phyloP scores from a whole-genome alignment of 2,329 filamentous ascomycete genomes.

The Fusarium papillatum region DNA sequence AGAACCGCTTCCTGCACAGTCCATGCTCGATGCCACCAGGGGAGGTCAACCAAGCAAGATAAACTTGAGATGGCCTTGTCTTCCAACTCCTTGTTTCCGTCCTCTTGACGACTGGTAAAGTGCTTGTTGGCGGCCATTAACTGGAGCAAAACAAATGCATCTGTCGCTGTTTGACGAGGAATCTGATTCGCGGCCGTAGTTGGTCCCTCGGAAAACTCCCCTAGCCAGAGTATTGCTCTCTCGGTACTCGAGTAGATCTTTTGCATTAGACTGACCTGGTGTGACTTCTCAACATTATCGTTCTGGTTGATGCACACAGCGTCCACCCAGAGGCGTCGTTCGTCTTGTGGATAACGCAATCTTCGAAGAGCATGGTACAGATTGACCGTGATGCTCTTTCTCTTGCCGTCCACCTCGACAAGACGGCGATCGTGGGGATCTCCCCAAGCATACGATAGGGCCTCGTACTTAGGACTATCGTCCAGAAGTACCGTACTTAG shows the following conservation, averaged over 20 bases:
- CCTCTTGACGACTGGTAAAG: too few relatives aligned
- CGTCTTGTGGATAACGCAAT: background rate
- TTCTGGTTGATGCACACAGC: conserved; percentile 15
- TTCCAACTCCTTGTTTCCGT: background rate
- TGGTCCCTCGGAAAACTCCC: background rate
- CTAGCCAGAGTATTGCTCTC: conserved; percentile 12
- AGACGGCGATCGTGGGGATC: background rate
- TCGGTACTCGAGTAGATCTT: conserved; percentile 6
- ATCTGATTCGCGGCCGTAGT: background rate
- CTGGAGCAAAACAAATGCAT: background rate
- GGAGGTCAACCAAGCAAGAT: background rate
- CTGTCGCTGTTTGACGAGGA: background rate
- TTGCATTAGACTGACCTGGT: conserved; percentile 4
- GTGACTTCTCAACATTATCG: conserved; percentile 4
- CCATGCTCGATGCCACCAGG: conserved; percentile 8
- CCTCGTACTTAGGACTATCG: background rate
- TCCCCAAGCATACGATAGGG: background rate
- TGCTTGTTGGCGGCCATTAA: background rate
- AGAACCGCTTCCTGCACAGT: conserved; percentile 1
- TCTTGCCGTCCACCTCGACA: background rate
- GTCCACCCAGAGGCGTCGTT: background rate
- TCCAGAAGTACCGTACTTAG: background rate
- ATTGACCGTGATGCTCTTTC: background rate
- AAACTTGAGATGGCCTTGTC: background rate
- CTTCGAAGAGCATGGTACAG: background rate